Conservation (phyloP, 179 eudicot genomes). For the Spergularia azorica region DNA sequence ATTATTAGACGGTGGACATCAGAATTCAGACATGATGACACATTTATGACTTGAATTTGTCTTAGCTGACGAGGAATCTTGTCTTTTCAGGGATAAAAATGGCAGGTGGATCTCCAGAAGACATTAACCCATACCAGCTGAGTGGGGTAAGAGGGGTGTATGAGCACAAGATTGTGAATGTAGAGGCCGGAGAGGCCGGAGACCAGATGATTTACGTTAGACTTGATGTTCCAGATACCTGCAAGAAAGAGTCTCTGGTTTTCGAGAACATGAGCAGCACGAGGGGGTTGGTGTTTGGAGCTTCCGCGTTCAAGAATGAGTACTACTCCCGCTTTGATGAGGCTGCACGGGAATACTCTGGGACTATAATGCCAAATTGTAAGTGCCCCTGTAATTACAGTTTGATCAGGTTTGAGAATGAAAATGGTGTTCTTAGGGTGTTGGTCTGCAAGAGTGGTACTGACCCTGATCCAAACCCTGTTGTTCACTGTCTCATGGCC, state of each 20-base stretch:
- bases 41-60: too few species aligned
- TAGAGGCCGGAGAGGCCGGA: neutral
- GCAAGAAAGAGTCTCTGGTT: neutral
- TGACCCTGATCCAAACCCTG: neutral
- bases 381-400: neutral
- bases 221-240: slow-evolving; percentile 11
- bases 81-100: neutral
- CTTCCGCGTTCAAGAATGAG: neutral
- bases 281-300: neutral
- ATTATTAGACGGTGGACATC: too few species aligned
- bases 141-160: slow-evolving; percentile 7
- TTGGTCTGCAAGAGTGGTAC: neutral
- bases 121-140: slow-evolving; percentile 17
- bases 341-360: neutral
- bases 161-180: slow-evolving; percentile 9
- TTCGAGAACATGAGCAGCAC: neutral
- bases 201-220: slow-evolving; percentile 10
- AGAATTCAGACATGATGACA: too few species aligned
- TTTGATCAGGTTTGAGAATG: neutral
- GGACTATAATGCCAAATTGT: neutral
- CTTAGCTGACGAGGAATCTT: too few species aligned
- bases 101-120: neutral
- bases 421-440: slow-evolving; percentile 5
- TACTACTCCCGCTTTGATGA: slow-evolving; percentile 18
- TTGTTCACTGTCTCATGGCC: neutral